These are phyloP conservation scores for Juncus effusus DNA, from an alignment of 176 grass and related monocot species.

Conservation along the genomic window DNA sequence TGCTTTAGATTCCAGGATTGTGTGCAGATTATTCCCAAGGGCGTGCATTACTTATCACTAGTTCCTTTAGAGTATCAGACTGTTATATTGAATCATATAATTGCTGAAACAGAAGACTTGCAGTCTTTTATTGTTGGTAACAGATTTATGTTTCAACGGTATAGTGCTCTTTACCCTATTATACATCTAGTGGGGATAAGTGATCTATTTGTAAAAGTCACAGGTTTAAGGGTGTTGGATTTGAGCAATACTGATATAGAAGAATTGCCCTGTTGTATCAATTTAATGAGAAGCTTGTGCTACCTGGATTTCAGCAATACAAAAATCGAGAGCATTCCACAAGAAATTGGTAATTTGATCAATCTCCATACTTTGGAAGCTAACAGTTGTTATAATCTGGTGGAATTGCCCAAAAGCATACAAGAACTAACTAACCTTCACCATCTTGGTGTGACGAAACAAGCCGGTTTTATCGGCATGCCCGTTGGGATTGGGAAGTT, in stretches of 20 bases:
- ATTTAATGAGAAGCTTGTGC: slow-evolving; percentile 18
- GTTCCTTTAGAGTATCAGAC: not conserved
- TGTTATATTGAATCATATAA: not conserved
- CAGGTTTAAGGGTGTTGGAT: slow-evolving; percentile 22
- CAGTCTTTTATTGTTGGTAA: not conserved
- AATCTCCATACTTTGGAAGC: slow-evolving; percentile 17
- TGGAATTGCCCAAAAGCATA: slow-evolving; percentile 7
- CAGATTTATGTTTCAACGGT: not conserved
- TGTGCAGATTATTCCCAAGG: not conserved
- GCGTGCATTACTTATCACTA: slow-evolving; percentile 4
- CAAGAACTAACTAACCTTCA: not conserved
- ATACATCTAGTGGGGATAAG: not conserved
- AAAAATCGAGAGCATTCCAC: slow-evolving; percentile 13
- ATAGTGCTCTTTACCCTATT: slow-evolving; percentile 16
- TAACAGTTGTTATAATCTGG: slow-evolving; percentile 1
- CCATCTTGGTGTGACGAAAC: slow-evolving; percentile 22
- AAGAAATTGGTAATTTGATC: not conserved
- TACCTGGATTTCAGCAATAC: slow-evolving; percentile 32
- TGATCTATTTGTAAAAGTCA: slow-evolving; percentile 23
- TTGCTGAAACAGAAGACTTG: not conserved
- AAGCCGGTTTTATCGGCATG: slow-evolving; percentile 21
- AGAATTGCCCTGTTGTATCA: slow-evolving; percentile 15
- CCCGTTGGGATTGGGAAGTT: slow-evolving; percentile 2
- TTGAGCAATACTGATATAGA: slow-evolving; percentile 15
- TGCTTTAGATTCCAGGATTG: slow-evolving; percentile 10